Evolutionary conservation across 345 rosid genomes (phyloP), one percentile per base, ranked within the genome.

Genomic region (Luvunga scandens): DNA sequence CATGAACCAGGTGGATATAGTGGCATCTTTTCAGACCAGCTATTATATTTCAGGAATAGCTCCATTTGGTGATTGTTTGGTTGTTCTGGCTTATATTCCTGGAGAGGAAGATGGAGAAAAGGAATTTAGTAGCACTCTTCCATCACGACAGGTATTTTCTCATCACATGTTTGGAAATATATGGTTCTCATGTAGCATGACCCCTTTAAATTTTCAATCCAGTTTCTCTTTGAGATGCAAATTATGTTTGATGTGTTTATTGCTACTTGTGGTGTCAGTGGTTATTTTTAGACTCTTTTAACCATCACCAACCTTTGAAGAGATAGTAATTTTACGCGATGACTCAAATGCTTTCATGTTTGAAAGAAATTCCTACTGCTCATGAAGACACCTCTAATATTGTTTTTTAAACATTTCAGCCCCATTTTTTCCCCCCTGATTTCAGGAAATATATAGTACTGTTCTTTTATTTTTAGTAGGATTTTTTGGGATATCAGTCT

Each of bases 1-100:
- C 78, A 67, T 85, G 86, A 94, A 89, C 79, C 89, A 90, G 85
- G 99, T 94, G 84, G 98, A 97, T 85, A 90, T 94, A 76, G 98
- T 97, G 85, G 98, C 98, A 74, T 92, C 98, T 67, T 94, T 97
- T 79, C 98, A 97, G 80, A 94, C 99, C 75, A 94, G 95, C 94
- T 97, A 94, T 86, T 91, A 86, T 84, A 90, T 97, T 87, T 97
- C 99, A 63, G 99, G 99, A 88, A 90, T 97, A 90, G 98, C 99
- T 86, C 99, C 99, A 53, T 97, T 97, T 89, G 98, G 98, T 73
- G 99, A 97, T 88, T 85, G 94, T 81, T 88, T 97, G 89, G 99
- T 97, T 86, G 91, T 97, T 84, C 91, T 97, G 80, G 98, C 99
- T 68, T 97, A 93, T 82, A 89, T 94, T 81, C 92, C 91, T 72